These are phyloP conservation scores for Corchorus olitorius DNA, from an alignment of 345 rosid species.

Conservation along the genomic window DNA sequence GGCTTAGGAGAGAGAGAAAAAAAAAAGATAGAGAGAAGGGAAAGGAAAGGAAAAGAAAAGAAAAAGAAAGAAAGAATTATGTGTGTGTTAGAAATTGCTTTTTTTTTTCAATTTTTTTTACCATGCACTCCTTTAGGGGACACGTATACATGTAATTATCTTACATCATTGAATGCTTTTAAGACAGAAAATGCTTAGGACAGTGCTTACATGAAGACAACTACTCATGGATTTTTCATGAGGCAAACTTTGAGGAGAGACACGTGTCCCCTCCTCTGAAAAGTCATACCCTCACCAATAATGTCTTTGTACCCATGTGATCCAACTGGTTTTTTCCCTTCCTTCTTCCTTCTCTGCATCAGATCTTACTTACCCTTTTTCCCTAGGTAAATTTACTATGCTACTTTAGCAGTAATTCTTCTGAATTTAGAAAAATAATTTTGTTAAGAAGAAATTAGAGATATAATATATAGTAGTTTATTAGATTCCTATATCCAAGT, in stretches of 20 bases:
- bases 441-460: too few species aligned
- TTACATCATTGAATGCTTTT: constrained; percentile 34
- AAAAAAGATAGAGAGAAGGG: neutral
- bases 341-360: too few species aligned
- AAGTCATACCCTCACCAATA: constrained; percentile 31
- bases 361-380: neutral
- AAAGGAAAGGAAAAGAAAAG: neutral
- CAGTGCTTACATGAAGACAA: constrained; percentile 35
- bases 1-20: constrained; percentile 18
- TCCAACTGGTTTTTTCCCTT: neutral
- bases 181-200: constrained; percentile 19
- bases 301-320: constrained; percentile 12
- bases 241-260: constrained; percentile 31
- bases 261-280: constrained; percentile 40
- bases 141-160: constrained; percentile 51
- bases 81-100: constrained; percentile 10
- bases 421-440: too few species aligned
- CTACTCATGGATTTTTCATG: constrained; percentile 27
- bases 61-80: neutral
- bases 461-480: too few species aligned
- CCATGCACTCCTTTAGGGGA: constrained; percentile 30
- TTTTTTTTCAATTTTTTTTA: neutral
- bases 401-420: too few species aligned
- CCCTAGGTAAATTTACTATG: too few species aligned
- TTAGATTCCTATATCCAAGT: too few species aligned